Conservation (phyloP, 2,329 filamentous ascomycete genomes). For the Neofusicoccum umdonicola region DNA sequence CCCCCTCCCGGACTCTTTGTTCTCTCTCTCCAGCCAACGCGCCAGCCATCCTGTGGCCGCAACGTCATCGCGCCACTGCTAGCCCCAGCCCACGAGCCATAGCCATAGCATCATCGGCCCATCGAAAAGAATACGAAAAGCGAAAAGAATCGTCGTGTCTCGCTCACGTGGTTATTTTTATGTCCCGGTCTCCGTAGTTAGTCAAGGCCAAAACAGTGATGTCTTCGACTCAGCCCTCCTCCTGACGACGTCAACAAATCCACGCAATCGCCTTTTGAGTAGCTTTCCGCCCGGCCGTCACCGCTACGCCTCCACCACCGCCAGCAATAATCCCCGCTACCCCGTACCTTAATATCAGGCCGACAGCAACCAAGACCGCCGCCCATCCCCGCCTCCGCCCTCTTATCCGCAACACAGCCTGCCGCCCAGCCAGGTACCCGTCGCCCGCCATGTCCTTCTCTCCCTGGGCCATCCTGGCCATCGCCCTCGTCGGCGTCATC, state of each 20-base stretch:
- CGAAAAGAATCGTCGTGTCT: neutral
- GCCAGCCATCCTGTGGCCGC: too few species aligned
- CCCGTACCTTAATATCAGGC: neutral
- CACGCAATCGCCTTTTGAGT: neutral
- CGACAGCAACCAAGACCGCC: neutral
- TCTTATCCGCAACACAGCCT: too few species aligned
- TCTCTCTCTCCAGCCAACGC: neutral
- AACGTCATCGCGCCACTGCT: slow-evolving; percentile 7
- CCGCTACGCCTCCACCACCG: neutral
- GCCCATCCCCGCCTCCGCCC: too few species aligned
- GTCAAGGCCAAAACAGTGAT: neutral
- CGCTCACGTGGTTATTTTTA: neutral
- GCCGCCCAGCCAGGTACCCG: too few species aligned
- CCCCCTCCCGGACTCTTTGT: neutral
- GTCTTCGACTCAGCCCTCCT: slow-evolving; percentile 6
- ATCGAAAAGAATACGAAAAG: neutral
- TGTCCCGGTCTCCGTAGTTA: neutral
- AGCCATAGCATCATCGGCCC: slow-evolving; percentile 9
- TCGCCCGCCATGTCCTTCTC: neutral
- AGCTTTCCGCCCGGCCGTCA: neutral
- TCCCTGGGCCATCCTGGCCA: slow-evolving; percentile 9
- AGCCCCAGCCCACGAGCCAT: neutral
- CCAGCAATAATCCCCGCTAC: neutral
- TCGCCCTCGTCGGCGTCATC: slow-evolving; percentile 1
- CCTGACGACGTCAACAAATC: neutral